Base-by-base conservation (phyloP, 768 basidiomycete species). In the Hygrocybe coccinea region DNA sequence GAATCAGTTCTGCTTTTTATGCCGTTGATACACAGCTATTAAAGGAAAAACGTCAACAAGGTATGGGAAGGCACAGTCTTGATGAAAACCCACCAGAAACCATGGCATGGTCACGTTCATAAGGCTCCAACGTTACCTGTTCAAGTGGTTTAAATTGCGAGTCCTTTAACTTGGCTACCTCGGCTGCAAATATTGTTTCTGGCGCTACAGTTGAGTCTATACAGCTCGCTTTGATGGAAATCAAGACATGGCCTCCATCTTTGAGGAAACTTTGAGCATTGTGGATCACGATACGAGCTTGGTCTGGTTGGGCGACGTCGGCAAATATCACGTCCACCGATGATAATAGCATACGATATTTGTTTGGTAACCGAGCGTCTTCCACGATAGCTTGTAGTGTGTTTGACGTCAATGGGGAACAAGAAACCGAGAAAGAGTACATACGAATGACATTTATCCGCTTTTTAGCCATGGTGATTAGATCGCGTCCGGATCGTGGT, bases 381-480 rank as follows among this genome's bases (percentile, higher is more conserved):
- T 98, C 97, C 48, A 99, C 81, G 67, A 99, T 99, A 38, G 95
- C 90, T 93, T 33, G 52, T 4, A 61, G 7, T 56, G 2, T 55
- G 19, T 50, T 49, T 17, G 48, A 6, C 48, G 54, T 35, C 11
- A 41, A 7, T 35, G 47, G 48, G 54, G 50, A 55, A 46, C 9
- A 29, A 49, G 22, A 43, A 33, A 48, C 39, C 6, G 11, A 22
- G 24, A 52, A 22, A 2, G 8, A 48, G 33, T 2, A 79, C 89
- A 56, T 74, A 95, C 93, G 97, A 66, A 98, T 95, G 61, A 98
- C 93, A 71, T 98, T 99, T 61, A 97, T 98, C 57, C 97, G 82
- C 76, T 97, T 97, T 76, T 98, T 97, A 34, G 97, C 95, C 97
- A 98, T 99, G 75, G 89, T 90, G 63, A 99, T 97, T 59, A 98